These are phyloP conservation scores for Colletotrichum trifolii DNA, from an alignment of 2,329 filamentous ascomycete species.

Conservation along the genomic window DNA sequence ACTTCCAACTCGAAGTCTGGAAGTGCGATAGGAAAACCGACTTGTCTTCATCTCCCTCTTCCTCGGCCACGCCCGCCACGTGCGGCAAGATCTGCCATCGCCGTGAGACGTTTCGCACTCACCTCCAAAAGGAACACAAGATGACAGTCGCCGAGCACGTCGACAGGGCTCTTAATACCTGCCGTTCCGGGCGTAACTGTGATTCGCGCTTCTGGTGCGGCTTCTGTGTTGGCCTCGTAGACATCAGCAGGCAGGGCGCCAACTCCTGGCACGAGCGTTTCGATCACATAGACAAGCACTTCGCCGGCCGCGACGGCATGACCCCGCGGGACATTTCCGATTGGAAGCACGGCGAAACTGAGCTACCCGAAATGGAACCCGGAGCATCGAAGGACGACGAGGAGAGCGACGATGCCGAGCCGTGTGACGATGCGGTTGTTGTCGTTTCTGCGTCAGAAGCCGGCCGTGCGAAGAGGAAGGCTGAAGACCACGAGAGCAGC, in stretches of 20 bases:
- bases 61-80: conserved; percentile 36
- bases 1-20: conserved; percentile 78
- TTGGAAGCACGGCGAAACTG: conserved; percentile 60
- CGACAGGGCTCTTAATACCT: conserved; percentile 60
- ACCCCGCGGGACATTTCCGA: conserved; percentile 59
- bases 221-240: conserved; percentile 74
- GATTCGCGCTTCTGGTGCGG: conserved; percentile 86
- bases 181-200: conserved; percentile 72
- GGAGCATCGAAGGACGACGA: conserved; percentile 15
- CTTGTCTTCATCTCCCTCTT: neutral
- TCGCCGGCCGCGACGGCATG: conserved; percentile 61
- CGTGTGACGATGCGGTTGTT: conserved; percentile 10
- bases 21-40: conserved; percentile 65
- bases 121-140: conserved; percentile 67
- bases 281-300: conserved; percentile 82
- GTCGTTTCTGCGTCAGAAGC: neutral
- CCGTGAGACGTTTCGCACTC: conserved; percentile 68
- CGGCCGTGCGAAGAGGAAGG: neutral
- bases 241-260: conserved; percentile 59
- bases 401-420: conserved; percentile 7
- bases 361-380: conserved; percentile 29
- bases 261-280: conserved; percentile 68
- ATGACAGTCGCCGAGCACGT: conserved; percentile 45
- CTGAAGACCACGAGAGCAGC: conserved; percentile 35
- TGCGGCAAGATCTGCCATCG: conserved; percentile 72